phyloP scores from a whole-genome alignment of 768 basidiomycete species.

The Boletus barrowsii region DNA sequence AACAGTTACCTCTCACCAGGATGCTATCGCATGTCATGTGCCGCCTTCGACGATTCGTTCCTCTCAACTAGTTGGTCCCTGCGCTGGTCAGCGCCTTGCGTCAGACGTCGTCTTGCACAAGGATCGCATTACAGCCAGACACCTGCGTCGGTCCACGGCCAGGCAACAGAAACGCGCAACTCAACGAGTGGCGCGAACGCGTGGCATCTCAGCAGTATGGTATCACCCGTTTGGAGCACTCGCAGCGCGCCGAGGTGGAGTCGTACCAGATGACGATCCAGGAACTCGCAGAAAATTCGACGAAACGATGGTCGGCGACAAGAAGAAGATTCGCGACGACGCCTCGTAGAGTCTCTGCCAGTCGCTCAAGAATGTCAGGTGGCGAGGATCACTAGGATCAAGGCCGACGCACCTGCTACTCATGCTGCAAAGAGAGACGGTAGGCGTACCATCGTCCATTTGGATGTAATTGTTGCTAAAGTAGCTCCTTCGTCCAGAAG shows the following conservation, averaged over 20 bases:
- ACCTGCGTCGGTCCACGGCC: background rate
- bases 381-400: constrained; percentile 11
- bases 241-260: constrained; percentile 1
- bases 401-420: constrained; percentile 9
- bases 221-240: constrained; percentile 7
- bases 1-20: constrained; percentile 1
- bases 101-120: constrained; percentile 16
- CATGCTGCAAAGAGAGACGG: constrained; percentile 8
- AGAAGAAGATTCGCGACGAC: background rate
- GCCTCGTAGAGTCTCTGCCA: constrained; percentile 1
- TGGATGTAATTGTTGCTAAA: background rate
- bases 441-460: background rate
- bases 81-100: background rate
- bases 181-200: constrained; percentile 7
- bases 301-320: background rate
- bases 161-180: constrained; percentile 1
- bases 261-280: constrained; percentile 2
- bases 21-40: background rate
- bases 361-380: constrained; percentile 8
- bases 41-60: background rate
- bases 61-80: background rate
- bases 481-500: background rate
- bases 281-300: constrained; percentile 14
- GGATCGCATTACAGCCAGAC: constrained; percentile 10
- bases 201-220: constrained; percentile 13